A percentile compares a stretch with the other conserved stretches of the same genome.
Evolutionary conservation across 331 rosid genomes (phyloP).

Genomic region (Prunus yedoensis): DNA sequence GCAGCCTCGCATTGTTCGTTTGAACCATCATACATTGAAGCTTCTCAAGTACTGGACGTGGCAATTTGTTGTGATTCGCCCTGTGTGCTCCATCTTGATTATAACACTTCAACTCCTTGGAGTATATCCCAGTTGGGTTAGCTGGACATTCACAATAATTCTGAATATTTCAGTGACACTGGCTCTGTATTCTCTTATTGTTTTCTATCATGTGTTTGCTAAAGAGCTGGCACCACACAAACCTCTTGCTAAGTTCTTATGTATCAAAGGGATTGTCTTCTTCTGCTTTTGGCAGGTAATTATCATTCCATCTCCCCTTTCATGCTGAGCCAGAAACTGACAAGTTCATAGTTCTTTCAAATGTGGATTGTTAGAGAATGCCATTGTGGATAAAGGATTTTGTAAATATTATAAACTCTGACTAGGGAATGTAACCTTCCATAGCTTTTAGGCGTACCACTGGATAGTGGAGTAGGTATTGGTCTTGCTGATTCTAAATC

Average conservation of each 20-base stretch:
- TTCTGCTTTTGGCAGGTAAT: constrained; percentile 47
- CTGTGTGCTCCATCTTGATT: constrained; percentile 41
- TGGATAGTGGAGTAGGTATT: not conserved
- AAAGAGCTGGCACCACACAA: constrained; percentile 38
- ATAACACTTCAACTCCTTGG: constrained; percentile 33
- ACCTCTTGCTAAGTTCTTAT: constrained; percentile 39
- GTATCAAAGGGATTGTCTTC: constrained; percentile 43
- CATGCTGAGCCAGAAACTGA: not conserved
- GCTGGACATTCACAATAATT: constrained; percentile 41
- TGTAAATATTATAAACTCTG: not conserved
- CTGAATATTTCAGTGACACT: constrained; percentile 38
- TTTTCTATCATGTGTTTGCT: constrained; percentile 36
- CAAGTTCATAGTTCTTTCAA: not conserved
- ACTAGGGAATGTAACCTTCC: not conserved
- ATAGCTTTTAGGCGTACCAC: not conserved
- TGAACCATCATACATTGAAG: constrained; percentile 37
- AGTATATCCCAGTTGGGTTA: constrained; percentile 37
- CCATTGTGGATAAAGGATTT: not conserved
- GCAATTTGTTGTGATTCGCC: constrained; percentile 42
- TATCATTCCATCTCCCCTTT: not conserved
- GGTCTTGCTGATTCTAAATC: not conserved
- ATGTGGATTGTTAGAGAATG: not conserved
- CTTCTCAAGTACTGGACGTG: constrained; percentile 43
- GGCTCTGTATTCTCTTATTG: constrained; percentile 37
- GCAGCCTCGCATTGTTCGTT: constrained; percentile 35